Evolutionary conservation across 2,329 filamentous ascomycete species (phyloP).

Genomic region (Simplicillium sp.): DNA sequence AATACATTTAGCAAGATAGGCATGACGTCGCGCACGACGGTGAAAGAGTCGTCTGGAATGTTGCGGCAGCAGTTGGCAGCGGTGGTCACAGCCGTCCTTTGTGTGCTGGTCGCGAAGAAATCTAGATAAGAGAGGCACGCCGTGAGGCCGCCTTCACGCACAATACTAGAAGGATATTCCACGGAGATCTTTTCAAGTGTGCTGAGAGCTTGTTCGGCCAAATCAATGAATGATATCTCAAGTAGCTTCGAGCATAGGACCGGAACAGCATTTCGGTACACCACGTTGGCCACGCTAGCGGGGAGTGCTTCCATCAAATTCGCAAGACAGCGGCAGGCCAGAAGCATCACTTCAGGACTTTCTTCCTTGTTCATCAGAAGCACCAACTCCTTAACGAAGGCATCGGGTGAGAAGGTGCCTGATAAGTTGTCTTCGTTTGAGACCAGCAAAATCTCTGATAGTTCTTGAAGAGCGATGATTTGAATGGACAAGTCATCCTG

Average conservation of each 20-base stretch:
- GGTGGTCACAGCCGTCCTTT: conserved; percentile 91
- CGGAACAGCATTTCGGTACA: conserved; percentile 93
- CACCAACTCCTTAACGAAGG: conserved; percentile 92
- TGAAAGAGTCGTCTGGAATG: conserved; percentile 87
- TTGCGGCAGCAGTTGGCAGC: conserved; percentile 98
- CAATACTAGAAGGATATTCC: conserved; percentile 90
- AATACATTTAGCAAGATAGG: conserved; percentile 86
- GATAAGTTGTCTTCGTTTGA: conserved; percentile 95
- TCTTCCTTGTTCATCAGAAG: conserved; percentile 88
- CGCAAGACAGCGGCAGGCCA: conserved; percentile 89
- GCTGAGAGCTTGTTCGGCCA: conserved; percentile 93
- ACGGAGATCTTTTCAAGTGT: conserved; percentile 96
- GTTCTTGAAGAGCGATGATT: conserved; percentile 82
- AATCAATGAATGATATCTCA: conserved; percentile 93
- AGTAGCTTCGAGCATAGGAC: conserved; percentile 90
- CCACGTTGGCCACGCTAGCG: conserved; percentile 85
- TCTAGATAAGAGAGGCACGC: conserved; percentile 95
- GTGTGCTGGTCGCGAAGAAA: conserved; percentile 95
- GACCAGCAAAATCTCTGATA: conserved; percentile 86
- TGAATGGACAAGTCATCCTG: conserved; percentile 85
- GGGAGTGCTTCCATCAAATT: conserved; percentile 97
- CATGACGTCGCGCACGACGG: conserved; percentile 91
- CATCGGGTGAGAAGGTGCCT: conserved; percentile 88
- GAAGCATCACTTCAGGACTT: conserved; percentile 93
- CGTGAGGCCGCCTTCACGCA: conserved; percentile 87